These are phyloP conservation scores for Calophaca sinica DNA, from an alignment of 306 rosid species.

Conservation along the genomic window DNA sequence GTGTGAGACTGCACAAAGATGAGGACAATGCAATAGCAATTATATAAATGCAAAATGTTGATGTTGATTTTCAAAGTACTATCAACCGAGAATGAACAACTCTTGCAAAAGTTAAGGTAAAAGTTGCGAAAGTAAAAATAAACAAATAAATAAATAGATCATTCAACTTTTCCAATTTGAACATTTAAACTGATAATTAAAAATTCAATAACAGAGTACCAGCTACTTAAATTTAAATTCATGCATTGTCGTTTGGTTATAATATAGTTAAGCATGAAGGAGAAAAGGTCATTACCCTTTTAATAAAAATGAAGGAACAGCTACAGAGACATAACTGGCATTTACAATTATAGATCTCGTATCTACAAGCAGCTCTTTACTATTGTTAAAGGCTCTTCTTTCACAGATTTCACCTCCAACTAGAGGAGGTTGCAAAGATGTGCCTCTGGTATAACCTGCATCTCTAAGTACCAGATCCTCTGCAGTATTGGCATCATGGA, in stretches of 20 bases:
- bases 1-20: conserved; percentile 59
- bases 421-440: conserved; percentile 45
- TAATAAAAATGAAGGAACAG: conserved; percentile 36
- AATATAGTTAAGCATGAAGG: neutral
- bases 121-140: conserved; percentile 21
- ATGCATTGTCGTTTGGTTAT: neutral
- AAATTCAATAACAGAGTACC: neutral
- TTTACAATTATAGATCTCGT: conserved; percentile 24
- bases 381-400: conserved; percentile 42
- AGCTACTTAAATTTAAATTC: neutral
- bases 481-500: conserved; percentile 54
- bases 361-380: conserved; percentile 38
- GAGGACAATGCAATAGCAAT: conserved; percentile 39
- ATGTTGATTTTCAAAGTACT: conserved; percentile 1
- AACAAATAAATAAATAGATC: neutral
- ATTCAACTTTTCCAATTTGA: conserved; percentile 10
- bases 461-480: conserved; percentile 75
- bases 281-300: conserved; percentile 40
- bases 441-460: conserved; percentile 39
- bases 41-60: neutral
- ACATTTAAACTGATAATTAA: neutral
- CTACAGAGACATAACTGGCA: conserved; percentile 34
- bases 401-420: conserved; percentile 42
- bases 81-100: conserved; percentile 18
- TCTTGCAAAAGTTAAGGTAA: conserved; percentile 2